A percentile compares a stretch with the other conserved stretches of the same genome.
Conservation (phyloP, 495 filamentous ascomycete species). For the Tuber borchii region DNA sequence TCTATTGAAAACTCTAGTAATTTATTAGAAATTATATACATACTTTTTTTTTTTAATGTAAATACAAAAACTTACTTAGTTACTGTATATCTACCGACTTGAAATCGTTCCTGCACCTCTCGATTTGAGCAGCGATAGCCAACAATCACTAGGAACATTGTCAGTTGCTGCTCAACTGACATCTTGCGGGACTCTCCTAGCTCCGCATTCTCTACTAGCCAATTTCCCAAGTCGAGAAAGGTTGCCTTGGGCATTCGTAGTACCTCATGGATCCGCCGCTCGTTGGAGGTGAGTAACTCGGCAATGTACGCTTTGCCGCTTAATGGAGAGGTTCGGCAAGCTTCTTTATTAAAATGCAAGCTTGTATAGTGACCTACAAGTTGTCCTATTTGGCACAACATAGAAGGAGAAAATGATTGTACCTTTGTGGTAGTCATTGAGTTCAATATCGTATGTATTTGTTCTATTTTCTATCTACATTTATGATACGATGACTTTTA, state of each 20-base stretch:
- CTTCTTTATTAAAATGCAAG: not conserved
- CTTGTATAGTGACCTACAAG: not conserved
- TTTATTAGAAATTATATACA: not conserved
- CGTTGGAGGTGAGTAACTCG: not conserved
- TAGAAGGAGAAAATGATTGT: not conserved
- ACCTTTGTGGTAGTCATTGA: fast-evolving
- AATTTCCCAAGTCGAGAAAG: not conserved
- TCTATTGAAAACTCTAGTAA: not conserved
- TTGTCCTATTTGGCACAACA: not conserved
- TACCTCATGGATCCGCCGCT: not conserved
- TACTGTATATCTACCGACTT: not conserved
- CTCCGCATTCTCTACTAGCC: not conserved
- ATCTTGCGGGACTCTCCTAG: not conserved
- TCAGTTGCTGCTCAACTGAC: not conserved
- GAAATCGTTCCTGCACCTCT: not conserved
- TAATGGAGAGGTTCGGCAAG: not conserved
- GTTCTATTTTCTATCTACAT: not conserved
- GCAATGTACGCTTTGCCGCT: not conserved
- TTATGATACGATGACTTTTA: not conserved
- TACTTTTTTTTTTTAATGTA: not conserved
- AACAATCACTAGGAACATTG: not conserved
- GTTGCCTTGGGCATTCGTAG: not conserved
- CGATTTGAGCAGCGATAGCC: not conserved
- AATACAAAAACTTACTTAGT: not conserved
- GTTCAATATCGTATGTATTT: too few species aligned